phyloP scores from a whole-genome alignment of 768 basidiomycete genomes.

The Dacryopinax spathularia region DNA sequence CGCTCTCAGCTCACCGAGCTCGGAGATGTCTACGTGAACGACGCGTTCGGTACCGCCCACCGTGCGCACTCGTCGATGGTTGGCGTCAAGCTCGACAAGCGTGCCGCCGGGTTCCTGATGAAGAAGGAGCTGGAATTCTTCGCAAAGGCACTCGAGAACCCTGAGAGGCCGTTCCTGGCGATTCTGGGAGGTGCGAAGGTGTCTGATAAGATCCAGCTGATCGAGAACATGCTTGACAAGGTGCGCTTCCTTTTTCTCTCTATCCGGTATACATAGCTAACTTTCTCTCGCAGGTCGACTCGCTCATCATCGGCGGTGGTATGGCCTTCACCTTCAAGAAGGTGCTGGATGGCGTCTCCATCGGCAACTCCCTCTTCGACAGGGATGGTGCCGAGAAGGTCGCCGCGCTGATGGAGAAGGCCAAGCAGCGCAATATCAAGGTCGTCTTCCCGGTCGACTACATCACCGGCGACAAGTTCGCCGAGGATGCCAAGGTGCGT shows the following conservation, averaged over 20 bases:
- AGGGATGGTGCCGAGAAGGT: conserved; percentile 79
- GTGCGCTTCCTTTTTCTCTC: conserved; percentile 34
- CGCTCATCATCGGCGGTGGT: conserved; percentile 89
- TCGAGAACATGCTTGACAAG: conserved; percentile 98
- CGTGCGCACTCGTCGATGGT: conserved; percentile 99
- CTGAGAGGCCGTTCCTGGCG: conserved; percentile 90
- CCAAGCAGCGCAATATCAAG: conserved; percentile 80
- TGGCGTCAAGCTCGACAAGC: conserved; percentile 78
- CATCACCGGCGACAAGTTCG: conserved; percentile 88
- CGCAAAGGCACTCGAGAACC: conserved; percentile 89
- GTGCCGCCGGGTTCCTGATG: conserved; percentile 91
- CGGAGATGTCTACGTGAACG: conserved; percentile 95
- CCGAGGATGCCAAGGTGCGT: conserved; percentile 70
- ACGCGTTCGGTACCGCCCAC: conserved; percentile 97
- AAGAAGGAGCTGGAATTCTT: conserved; percentile 99
- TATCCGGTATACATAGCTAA: conserved; percentile 1
- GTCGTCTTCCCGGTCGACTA: conserved; percentile 93
- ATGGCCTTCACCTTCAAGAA: conserved; percentile 99
- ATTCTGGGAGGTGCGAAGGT: conserved; percentile 98
- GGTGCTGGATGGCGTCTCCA: conserved; percentile 70
- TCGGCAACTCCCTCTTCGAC: conserved; percentile 91
- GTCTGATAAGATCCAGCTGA: conserved; percentile 95
- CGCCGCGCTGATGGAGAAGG: conserved; percentile 68
- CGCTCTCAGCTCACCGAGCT: conserved; percentile 75
- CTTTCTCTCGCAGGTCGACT: conserved; percentile 53